phyloP scores from a whole-genome alignment of 345 rosid genomes.

The Populus euphratica region DNA sequence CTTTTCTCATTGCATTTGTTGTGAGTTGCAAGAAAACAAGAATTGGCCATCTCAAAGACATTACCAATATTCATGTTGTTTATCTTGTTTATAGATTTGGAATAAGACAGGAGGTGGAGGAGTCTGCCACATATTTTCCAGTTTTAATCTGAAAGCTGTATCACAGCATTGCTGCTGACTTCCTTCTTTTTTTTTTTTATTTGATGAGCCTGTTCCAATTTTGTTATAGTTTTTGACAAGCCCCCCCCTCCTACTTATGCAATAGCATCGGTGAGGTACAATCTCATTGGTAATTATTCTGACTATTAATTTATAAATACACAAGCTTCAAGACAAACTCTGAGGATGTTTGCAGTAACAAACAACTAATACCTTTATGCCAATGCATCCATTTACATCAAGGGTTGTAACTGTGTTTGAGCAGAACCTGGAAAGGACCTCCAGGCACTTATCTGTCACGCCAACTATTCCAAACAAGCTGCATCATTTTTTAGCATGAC shows the following conservation, averaged over 20 bases:
- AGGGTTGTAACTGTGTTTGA: conserved; percentile 68
- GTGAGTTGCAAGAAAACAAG: too few relatives aligned
- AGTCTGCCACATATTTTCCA: not conserved
- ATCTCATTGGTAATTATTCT: not conserved
- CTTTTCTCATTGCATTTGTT: too few relatives aligned
- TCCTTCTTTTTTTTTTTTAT: too few relatives aligned
- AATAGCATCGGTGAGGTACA: not conserved
- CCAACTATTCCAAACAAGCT: conserved; percentile 96
- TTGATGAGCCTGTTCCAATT: too few relatives aligned
- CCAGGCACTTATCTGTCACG: conserved; percentile 77
- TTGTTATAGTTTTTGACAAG: too few relatives aligned
- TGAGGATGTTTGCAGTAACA: not conserved
- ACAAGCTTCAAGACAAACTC: not conserved
- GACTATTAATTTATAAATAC: not conserved
- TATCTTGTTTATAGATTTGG: too few relatives aligned
- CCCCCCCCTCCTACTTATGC: not conserved
- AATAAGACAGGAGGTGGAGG: too few relatives aligned
- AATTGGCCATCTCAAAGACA: too few relatives aligned
- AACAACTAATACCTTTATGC: conserved; percentile 59
- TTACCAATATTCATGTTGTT: too few relatives aligned
- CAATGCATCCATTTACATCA: conserved; percentile 87
- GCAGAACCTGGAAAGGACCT: conserved; percentile 66
- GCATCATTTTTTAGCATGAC: conserved; percentile 25
- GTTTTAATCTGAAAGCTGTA: not conserved
- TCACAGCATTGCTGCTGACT: too few relatives aligned